Base-by-base conservation (phyloP, 2,329 filamentous ascomycete genomes). In the Calonectria montana region DNA sequence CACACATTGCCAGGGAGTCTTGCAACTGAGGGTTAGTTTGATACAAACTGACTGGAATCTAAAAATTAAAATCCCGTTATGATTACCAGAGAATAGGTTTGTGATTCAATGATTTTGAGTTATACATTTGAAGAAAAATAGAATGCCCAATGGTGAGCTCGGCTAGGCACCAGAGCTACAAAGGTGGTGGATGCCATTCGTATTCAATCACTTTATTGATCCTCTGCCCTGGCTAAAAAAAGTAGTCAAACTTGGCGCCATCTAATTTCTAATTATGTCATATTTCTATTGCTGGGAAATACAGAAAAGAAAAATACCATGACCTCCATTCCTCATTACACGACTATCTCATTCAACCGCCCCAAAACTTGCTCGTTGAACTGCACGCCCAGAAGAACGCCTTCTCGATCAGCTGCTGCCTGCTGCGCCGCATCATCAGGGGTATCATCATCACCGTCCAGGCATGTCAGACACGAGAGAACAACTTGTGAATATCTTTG, bases 391-490 rank as follows among this genome's bases (percentile, higher is more conserved):
- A 67, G 55, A 29, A 48, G 65, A 47, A 67, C 45, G 18, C 65
- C 65, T 21, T 67, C 53, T 25, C 29, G 65, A 48, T 67, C 65
- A 21, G 65, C 65, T 41, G 55, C 41, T 18, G 27, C 65, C 55
- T 67, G 65, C 43, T 67, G 65, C 13, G 65, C 53, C 6, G 55
- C 65, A 45, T 67, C 65, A 41, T 43, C 55, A 5, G 29, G 18
- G 47, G 62, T 35, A 16, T 50, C 55, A 10, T 62, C 65, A 47
- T 67, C 39, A 6, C 29, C 55, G 13, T 67, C 65, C 10, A 67
- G 65, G 55, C 65, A 67, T 23, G 55, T 62, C 43, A 67, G 43
- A 21, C 65, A 67, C 1, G 65, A 67, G 16, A 61, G 55, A 35
- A 62, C 65, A n/a, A 67, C 65, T 23, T 48, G 43, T 7, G 65